A percentile compares a stretch with the other conserved stretches of the same genome.
Evolutionary conservation across 495 filamentous ascomycete species (phyloP).

Genomic region (Acidiella bohemica): DNA sequence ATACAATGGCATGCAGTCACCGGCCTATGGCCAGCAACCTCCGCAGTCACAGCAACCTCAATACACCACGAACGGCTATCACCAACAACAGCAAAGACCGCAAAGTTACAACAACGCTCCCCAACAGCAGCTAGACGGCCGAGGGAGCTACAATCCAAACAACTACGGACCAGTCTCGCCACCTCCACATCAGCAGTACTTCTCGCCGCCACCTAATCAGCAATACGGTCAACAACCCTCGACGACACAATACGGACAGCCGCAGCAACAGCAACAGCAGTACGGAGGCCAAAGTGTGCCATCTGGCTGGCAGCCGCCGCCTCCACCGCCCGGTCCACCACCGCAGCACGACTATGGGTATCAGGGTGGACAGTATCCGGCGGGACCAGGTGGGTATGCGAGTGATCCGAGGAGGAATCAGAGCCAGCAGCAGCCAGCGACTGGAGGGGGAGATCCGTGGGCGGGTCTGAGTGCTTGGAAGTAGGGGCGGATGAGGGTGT

Average conservation of each 20-base stretch:
- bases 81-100: conserved; percentile 19
- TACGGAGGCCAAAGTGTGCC: conserved; percentile 36
- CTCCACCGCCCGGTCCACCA: conserved; percentile 66
- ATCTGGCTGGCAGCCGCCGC: conserved; percentile 77
- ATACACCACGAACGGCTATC: conserved; percentile 19
- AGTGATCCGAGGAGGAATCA: conserved; percentile 31
- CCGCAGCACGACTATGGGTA: conserved; percentile 46
- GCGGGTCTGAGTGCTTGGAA: conserved; percentile 80
- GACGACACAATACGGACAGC: conserved; percentile 16
- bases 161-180: conserved; percentile 29
- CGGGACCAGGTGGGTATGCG: conserved; percentile 47
- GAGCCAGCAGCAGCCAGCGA: conserved; percentile 39
- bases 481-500: no score
- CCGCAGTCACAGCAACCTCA: no score
- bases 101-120: conserved; percentile 12
- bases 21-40: not conserved
- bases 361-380: conserved; percentile 36
- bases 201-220: conserved; percentile 16
- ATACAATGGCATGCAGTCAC: conserved; percentile 12
- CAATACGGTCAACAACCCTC: conserved; percentile 1
- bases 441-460: conserved; percentile 54
- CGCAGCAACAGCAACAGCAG: conserved; percentile 16
- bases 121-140: conserved; percentile 16
- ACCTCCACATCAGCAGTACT: conserved; percentile 25
- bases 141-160: conserved; percentile 33